Base-by-base conservation (phyloP, 2,329 filamentous ascomycete species). In the Graphilbum ipis-grandicollis region DNA sequence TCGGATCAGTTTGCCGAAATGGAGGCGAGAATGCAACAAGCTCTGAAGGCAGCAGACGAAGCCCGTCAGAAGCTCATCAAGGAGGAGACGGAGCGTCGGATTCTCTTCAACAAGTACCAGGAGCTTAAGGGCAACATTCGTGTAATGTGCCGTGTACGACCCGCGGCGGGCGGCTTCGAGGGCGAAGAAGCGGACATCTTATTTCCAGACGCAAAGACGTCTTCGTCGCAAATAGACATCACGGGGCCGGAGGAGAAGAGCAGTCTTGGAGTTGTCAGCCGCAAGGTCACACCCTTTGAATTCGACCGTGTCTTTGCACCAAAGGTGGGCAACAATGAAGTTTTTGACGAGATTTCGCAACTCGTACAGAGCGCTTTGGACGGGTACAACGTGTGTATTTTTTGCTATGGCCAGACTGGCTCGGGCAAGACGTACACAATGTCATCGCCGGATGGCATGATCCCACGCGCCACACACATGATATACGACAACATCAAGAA, bases 311-410 rank as follows among this genome's bases (percentile, higher is more conserved):
- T 96, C 0, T 98, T 98, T 51, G 69, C 76, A 1, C 85, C 86
- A 0, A 57, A 62, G 0, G 74, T 78, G 2, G 70, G 78, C 46
- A 98, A 98, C 52, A 66, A 73, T 15, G 79, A 93, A 45, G 77
- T 98, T 1, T 98, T 98, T 52, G 83, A 82, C 38, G 90, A 98
- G 53, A 96, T 96, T 52, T 92, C 84, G 39, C 90, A 98, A 53
- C 71, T 98, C 25, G 86, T 98, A 1, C 90, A 98, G 57, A 93
- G 83, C 47, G 90, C 92, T 0, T 66, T 98, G 29, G 90, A 98
- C 50, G 90, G 90, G 1, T 98, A 93, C 62, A 98, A 96, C 47
- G 90, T 98, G 36, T 96, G 88, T 57, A 96, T 98, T 44, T 93
- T 98, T 59, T 94, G 86, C 52, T 98, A 98, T 52, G 90, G 90